phyloP scores from a whole-genome alignment of 2,329 filamentous ascomycete genomes.

The Neonectria punicea region DNA sequence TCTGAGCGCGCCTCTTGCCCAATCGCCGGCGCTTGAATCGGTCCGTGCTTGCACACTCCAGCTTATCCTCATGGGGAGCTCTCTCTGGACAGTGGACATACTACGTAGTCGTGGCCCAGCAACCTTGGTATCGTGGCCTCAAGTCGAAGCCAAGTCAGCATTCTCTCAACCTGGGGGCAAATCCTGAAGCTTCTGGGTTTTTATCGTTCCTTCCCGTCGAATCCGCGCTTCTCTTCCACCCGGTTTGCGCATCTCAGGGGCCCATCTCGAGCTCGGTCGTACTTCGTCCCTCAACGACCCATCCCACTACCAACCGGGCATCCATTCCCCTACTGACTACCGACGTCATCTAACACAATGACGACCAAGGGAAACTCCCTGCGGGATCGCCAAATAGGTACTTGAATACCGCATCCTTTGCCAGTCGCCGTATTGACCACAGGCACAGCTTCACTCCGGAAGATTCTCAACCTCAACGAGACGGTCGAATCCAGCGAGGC shows the following conservation, averaged over 20 bases:
- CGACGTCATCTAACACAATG: constrained; percentile 51
- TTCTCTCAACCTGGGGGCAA: constrained; percentile 20
- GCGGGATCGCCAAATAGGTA: constrained; percentile 64
- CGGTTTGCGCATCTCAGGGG: constrained; percentile 4
- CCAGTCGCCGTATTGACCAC: constrained; percentile 17
- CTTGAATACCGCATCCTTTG: neutral
- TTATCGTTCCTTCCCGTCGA: constrained; percentile 1
- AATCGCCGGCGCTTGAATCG: constrained; percentile 42
- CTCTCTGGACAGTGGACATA: constrained; percentile 25
- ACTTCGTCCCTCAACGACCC: constrained; percentile 29
- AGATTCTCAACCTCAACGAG: constrained; percentile 94
- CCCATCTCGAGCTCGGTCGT: constrained; percentile 13
- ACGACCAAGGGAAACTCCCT: constrained; percentile 58
- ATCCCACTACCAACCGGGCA: constrained; percentile 35
- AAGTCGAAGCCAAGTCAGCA: constrained; percentile 36
- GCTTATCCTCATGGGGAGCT: constrained; percentile 34
- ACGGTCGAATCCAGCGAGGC: constrained; percentile 67
- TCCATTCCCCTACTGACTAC: constrained; percentile 18
- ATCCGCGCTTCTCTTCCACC: neutral
- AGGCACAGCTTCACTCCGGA: constrained; percentile 83
- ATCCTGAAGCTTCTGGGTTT: constrained; percentile 6
- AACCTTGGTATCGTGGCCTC: constrained; percentile 43
- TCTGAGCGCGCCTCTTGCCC: constrained; percentile 20
- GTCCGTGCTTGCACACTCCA: constrained; percentile 41
- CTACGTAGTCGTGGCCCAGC: constrained; percentile 17